Evolutionary conservation across 352 stramenopile species (phyloP).

Genomic region (Globisporangium canariense): DNA sequence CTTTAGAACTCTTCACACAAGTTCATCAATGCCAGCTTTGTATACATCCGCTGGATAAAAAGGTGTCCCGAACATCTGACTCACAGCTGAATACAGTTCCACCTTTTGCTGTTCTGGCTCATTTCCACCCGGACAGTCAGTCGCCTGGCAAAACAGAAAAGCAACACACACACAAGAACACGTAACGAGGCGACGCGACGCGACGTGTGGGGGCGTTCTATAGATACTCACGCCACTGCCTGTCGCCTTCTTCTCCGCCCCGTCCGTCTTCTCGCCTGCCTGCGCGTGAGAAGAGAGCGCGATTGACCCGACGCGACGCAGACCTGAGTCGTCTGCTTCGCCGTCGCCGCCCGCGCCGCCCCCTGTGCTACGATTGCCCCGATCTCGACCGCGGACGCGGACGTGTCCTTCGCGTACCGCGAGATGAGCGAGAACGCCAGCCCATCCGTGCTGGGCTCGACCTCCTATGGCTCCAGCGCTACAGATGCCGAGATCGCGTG

Average conservation of each 20-base stretch:
- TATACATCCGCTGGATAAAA: too few relatives aligned
- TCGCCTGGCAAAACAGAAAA: too few relatives aligned
- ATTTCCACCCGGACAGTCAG: not conserved
- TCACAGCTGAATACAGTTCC: not conserved
- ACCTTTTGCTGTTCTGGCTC: not conserved
- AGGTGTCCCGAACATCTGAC: not conserved
- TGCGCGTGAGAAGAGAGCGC: conserved; percentile 1
- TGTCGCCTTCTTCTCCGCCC: not conserved
- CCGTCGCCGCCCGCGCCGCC: conserved; percentile 11
- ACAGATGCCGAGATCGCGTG: conserved; percentile 58
- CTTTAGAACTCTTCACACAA: too few relatives aligned
- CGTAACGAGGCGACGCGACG: not conserved
- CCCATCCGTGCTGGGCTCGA: conserved; percentile 16
- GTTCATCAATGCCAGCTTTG: too few relatives aligned
- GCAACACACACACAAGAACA: not conserved
- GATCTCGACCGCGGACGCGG: conserved; percentile 1
- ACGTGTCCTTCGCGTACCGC: conserved; percentile 35
- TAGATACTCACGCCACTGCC: conserved; percentile 5
- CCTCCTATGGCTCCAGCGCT: conserved; percentile 23
- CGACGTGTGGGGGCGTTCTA: conserved; percentile 5
- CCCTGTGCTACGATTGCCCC: conserved; percentile 8
- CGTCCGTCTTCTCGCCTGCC: not conserved
- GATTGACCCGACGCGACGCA: conserved; percentile 14
- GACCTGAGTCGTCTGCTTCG: conserved; percentile 12
- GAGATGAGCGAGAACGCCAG: conserved; percentile 40